Base-by-base conservation (phyloP, 306 rosid species). In the Leucaena leucocephala region DNA sequence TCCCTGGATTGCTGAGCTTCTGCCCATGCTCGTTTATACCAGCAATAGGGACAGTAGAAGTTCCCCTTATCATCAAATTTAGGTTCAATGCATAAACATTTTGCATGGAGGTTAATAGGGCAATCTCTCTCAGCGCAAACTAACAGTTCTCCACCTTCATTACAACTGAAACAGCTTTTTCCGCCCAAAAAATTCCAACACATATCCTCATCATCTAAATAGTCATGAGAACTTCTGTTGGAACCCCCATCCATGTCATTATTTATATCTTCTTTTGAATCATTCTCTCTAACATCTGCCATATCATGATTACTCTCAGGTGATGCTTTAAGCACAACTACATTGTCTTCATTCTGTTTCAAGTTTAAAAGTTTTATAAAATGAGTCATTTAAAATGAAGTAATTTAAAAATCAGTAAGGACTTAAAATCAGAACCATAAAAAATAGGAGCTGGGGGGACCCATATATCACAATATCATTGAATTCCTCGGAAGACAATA, bases 21-120 rank as follows among this genome's bases (percentile, higher is more conserved):
- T 14, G 78, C 55, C 6, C 80, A 14, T 6, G 80, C 85, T 8
- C 75, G 85, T 75, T 84, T 91, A 84, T 85, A 88, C 27, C 81
- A 81, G 71, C 97, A 94, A 70, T 90, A 84, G 34, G 97, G 97
- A 49, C 94, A 94, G 48, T 63, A 85, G 83, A 89, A 91, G 39
- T 76, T 78, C 4, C 97, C 97, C 7, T 40, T 80, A 39, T 78
- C 79, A 68, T 92, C 95, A 63, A 88, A 87, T 17, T 72, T 75
- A 62, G 97, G 94, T n/a, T 88, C 54, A 58, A 81, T 76, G 52
- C 78, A 50, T 85, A 87, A 36, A 72, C 98, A 94, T 49, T 21
- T 76, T 72, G 77, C 81, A 34, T 94, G 98, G 44, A 91, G 54
- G 1, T 82, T 40, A 81, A 91, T 69, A 15, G 87, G 90, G 77